Evolutionary conservation across 768 basidiomycete genomes (phyloP), one percentile per base, ranked within the genome.

Genomic region (Leccinum subtestaceum): DNA sequence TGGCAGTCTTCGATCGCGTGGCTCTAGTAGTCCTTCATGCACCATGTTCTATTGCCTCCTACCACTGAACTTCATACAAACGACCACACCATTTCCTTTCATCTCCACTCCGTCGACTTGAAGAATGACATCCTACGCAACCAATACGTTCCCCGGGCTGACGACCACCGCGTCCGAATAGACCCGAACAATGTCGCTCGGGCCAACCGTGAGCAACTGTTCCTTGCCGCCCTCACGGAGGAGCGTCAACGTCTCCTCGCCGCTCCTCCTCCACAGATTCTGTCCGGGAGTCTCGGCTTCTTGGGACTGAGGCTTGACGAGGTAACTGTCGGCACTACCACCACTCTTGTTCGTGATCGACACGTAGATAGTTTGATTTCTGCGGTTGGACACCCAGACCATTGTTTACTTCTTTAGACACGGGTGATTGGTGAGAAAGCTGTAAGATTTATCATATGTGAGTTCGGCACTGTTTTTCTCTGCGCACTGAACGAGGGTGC

Each of bases 331-430:
- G 2, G 51, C 43, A 25, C 56, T 56, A 12, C 65, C 58, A 4
- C 48, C 58, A 27, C 21, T 57, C 13, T 27, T 23, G 45, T 57
- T 66, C 10, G 64, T 57, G 4, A 66, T 25, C 3, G 50, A 13
- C 6, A 65, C 13, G 11, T 49, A 2, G 19, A 63, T 52, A 7
- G 9, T 7, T 10, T 32, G 11, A 15, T 1, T 2, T 2, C 25
- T 11, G 9, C 56, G 61, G n/a, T 63, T 65, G n/a, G 64, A 62
- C 3, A 65, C 49, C 64, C 64, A 66, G 27, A 65, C 60, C 64
- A 62, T 47, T 8, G 36, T 38, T 47, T 47, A 21, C 1, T 38
- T 8, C 10, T 38, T 13, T 36, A 36, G 13, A 36, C 2, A 7
- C 3, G 13, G 36, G 6, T 36, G 36, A 15, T 15, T 23, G 23